Evolutionary conservation across 768 basidiomycete species (phyloP), one percentile per base, ranked within the genome.

Genomic region (Serendipita sp.): DNA sequence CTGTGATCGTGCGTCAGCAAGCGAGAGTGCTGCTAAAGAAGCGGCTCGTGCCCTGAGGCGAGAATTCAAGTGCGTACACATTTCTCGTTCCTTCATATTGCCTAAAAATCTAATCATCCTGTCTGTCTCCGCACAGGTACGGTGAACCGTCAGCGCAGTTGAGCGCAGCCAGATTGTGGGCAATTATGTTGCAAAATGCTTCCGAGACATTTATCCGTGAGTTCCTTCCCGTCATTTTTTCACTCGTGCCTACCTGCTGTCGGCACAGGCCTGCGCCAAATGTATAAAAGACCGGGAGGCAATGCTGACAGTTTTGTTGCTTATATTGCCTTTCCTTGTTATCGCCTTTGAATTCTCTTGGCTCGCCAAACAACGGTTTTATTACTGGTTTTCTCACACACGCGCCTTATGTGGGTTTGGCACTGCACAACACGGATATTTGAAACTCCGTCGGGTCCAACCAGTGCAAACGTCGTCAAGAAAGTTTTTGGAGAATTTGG

Each of bases 181-280:
- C 91, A 2, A 86, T 94, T 69, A 88, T 94, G 86, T 80, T 94
- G 44, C 83, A 84, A 34, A 93, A 94, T 70, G 85, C 85, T 2
- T 81, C 84, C 0, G 83, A 86, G 8, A 70, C 81, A 13, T 92
- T 93, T 70, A 80, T 89, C 41, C 47, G 75, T 76, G 63, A 68
- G 74, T 69, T 68, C 69, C 46, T 41, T 41, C 7, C 41, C 13
- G 41, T 13, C 13, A 7, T 41, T 41, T 30, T 69, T 70, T 45
- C 67, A 70, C 8, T 58, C 71, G 0, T 68, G 70, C 38, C 71
- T 69, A 38, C 63, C 30, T 41, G 44, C 4, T 70, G 70, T 2
- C 68, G 18, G 48, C 48, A 51, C 48, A 51, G 48, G 18, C 30
- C 48, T 8, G n/a, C 48, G 48, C n/a, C 48, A 32, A 18, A 51